These are phyloP conservation scores for Funneliformis mosseae DNA, from an alignment of 192 early-diverging fungal species.

Conservation along the genomic window DNA sequence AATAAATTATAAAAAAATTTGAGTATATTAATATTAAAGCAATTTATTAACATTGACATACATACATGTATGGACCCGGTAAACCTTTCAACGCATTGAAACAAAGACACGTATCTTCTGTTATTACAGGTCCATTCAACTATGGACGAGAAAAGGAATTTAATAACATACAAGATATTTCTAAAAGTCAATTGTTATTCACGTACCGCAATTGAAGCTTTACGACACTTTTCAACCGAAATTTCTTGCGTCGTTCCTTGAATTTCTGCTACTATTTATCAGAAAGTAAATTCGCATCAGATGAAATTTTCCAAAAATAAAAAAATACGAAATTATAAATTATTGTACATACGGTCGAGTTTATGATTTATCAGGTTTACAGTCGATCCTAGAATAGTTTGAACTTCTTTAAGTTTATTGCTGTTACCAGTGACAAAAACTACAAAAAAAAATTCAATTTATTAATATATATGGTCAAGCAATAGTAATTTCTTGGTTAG, in stretches of 20 bases:
- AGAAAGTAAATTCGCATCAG: background rate
- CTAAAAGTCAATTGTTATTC: background rate
- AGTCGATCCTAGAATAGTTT: constrained; percentile 69
- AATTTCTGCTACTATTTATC: constrained; percentile 76
- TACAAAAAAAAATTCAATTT: too few species aligned
- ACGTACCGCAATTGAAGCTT: constrained; percentile 65
- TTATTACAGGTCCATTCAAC: constrained; percentile 76
- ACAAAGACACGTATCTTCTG: constrained; percentile 93
- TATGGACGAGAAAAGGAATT: constrained; percentile 25
- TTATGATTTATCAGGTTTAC: constrained; percentile 68
- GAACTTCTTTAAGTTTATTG: constrained; percentile 92
- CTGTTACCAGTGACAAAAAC: constrained; percentile 96
- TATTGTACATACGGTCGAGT: constrained; percentile 70
- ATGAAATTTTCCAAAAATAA: background rate
- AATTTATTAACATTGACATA: background rate
- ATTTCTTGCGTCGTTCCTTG: constrained; percentile 85
- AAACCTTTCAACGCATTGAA: constrained; percentile 93
- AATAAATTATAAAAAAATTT: background rate
- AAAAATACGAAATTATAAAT: background rate
- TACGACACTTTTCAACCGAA: constrained; percentile 76
- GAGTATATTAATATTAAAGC: background rate
- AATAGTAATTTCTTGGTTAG: too few species aligned
- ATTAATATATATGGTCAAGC: too few species aligned
- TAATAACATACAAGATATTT: background rate
- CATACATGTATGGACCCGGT: constrained; percentile 86